phyloP scores from a whole-genome alignment of 805 yeast genomes.

The Teunomyces stri region DNA sequence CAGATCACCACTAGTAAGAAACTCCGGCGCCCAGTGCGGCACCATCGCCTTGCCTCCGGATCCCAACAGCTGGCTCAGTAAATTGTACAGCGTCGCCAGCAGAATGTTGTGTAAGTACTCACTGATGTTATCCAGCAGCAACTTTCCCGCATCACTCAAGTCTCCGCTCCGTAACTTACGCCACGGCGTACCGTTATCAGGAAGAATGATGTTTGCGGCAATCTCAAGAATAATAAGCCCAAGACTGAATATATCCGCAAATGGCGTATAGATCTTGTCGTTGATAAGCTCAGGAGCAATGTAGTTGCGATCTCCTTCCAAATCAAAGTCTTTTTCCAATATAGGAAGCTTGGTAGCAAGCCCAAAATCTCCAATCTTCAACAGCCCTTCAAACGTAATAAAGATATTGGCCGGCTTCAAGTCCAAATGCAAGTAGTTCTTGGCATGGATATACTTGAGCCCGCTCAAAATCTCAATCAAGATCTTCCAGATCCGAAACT shows the following conservation, averaged over 20 bases:
- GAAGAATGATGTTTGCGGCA: conserved; percentile 92
- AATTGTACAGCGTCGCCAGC: conserved; percentile 25
- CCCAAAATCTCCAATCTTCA: conserved; percentile 96
- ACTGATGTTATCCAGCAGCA: conserved; percentile 52
- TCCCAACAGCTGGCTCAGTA: conserved; percentile 9
- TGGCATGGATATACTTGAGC: conserved; percentile 71
- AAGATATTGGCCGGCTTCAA: conserved; percentile 94
- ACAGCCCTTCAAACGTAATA: conserved; percentile 89
- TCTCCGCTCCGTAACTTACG: conserved; percentile 94
- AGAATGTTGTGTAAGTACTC: conserved; percentile 39
- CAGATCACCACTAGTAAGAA: conserved; percentile 57
- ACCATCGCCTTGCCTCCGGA: conserved; percentile 29
- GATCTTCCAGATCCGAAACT: conserved; percentile 97
- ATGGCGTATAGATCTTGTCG: conserved; percentile 76
- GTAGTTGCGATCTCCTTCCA: conserved; percentile 96
- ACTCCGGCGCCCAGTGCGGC: conserved; percentile 88
- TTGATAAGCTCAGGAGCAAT: conserved; percentile 95
- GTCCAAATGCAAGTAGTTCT: conserved; percentile 79
- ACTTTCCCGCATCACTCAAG: conserved; percentile 87
- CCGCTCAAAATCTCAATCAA: conserved; percentile 81
- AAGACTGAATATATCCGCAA: conserved; percentile 93
- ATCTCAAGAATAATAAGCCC: conserved; percentile 92
- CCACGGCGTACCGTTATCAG: conserved; percentile 97
- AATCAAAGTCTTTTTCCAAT: conserved; percentile 63
- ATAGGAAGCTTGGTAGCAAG: conserved; percentile 83